Evolutionary conservation across 1,284 basidiomycete genomes (phyloP).

Genomic region (Rhodofomes roseus): DNA sequence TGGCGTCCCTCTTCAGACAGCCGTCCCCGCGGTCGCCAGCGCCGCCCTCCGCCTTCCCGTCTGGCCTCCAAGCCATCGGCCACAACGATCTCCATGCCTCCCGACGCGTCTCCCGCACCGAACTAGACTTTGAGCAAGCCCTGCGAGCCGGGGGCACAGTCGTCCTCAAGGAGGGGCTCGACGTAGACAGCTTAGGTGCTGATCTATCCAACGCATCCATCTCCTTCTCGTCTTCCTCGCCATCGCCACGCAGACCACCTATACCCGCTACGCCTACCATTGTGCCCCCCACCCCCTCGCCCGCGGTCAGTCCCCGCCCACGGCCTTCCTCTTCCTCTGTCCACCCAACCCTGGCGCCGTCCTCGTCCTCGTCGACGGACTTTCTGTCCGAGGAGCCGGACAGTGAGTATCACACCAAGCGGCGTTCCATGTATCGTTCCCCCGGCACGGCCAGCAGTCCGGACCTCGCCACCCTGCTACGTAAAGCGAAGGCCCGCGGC

Average conservation of each 20-base stretch:
- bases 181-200: slow-evolving; percentile 60
- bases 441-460: slow-evolving; percentile 85
- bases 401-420: slow-evolving; percentile 62
- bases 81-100: slow-evolving; percentile 42
- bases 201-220: slow-evolving; percentile 32
- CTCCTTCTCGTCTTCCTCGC: slow-evolving; percentile 23
- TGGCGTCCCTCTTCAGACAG: slow-evolving; percentile 33
- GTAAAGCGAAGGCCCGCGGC: slow-evolving; percentile 73
- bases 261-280: slow-evolving; percentile 46
- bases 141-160: slow-evolving; percentile 63
- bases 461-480: slow-evolving; percentile 79
- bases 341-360: slow-evolving; percentile 33
- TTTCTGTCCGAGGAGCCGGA: slow-evolving; percentile 64
- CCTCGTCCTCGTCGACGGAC: slow-evolving; percentile 44
- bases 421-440: slow-evolving; percentile 83
- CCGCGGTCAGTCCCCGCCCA: slow-evolving; percentile 23
- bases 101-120: slow-evolving; percentile 54
- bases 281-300: slow-evolving; percentile 55
- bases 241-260: slow-evolving; percentile 26
- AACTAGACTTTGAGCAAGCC: slow-evolving; percentile 77
- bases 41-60: slow-evolving; percentile 48
- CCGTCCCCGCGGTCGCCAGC: slow-evolving; percentile 43
- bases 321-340: slow-evolving; percentile 20
- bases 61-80: slow-evolving; percentile 51
- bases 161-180: slow-evolving; percentile 60